A percentile compares a stretch with the other conserved stretches of the same genome.
phyloP scores from a whole-genome alignment of 2,329 filamentous ascomycete species.

The Epichloe coenophiala region DNA sequence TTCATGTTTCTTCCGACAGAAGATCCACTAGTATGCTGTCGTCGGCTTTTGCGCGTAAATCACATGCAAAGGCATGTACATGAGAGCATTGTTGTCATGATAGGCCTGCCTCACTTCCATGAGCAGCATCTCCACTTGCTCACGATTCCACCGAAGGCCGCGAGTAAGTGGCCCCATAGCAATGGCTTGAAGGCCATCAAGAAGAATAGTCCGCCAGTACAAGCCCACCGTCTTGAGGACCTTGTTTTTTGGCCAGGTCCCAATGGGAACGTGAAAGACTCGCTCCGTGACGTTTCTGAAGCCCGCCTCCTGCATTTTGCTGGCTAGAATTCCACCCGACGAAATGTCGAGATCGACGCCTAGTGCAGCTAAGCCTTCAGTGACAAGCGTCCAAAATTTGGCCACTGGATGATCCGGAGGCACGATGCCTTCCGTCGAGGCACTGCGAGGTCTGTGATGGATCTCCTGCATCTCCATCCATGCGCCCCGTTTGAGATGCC shows the following conservation, averaged over 20 bases:
- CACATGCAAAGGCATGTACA: constrained; percentile 43
- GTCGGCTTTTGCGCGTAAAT: constrained; percentile 39
- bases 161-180: constrained; percentile 38
- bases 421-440: constrained; percentile 25
- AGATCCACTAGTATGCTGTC: constrained; percentile 1
- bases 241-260: constrained; percentile 40
- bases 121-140: constrained; percentile 35
- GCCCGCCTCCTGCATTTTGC: constrained; percentile 34
- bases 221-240: constrained; percentile 36
- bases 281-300: constrained; percentile 38
- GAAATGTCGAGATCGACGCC: constrained; percentile 34
- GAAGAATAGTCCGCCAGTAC: constrained; percentile 36
- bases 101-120: constrained; percentile 35
- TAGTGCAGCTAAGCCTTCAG: constrained; percentile 27
- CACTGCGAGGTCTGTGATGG: constrained; percentile 32
- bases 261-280: constrained; percentile 38
- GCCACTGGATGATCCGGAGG: constrained; percentile 26
- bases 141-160: constrained; percentile 32
- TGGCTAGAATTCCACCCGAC: constrained; percentile 26
- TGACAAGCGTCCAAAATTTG: constrained; percentile 33
- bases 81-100: constrained; percentile 27
- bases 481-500: constrained; percentile 38
- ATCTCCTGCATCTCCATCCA: constrained; percentile 45
- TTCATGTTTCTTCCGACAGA: not conserved
- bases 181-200: constrained; percentile 37